Conservation (phyloP, 129 eudicot genomes). For the Flaveria sonorensis region DNA sequence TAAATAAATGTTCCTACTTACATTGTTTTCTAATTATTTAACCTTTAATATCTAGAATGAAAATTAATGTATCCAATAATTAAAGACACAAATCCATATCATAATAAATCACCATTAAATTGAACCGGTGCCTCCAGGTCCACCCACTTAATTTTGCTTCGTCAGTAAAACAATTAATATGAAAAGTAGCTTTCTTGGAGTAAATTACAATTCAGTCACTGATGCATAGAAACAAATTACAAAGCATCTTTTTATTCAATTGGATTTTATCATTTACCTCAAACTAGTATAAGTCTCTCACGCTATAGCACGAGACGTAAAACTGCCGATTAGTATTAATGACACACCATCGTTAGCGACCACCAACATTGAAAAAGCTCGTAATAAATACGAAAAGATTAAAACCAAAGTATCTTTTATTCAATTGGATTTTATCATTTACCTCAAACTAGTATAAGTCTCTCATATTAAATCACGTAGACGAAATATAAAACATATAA, state of each 20-base stretch:
- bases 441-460: too few relatives aligned
- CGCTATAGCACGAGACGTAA: too few relatives aligned
- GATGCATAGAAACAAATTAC: neutral
- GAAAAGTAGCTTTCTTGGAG: constrained; percentile 26
- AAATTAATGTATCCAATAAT: neutral
- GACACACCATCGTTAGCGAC: too few relatives aligned
- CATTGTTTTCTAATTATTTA: neutral
- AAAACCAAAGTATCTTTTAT: too few relatives aligned
- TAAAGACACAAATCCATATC: neutral
- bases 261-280: too few relatives aligned
- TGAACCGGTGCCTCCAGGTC: neutral
- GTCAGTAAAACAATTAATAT: constrained; percentile 12
- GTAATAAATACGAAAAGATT: too few relatives aligned
- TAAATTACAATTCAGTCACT: neutral
- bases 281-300: too few relatives aligned
- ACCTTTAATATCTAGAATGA: neutral
- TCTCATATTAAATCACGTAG: too few relatives aligned
- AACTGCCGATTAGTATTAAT: too few relatives aligned
- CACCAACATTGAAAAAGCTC: too few relatives aligned
- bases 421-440: too few relatives aligned
- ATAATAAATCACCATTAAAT: neutral
- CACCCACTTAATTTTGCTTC: constrained; percentile 48
- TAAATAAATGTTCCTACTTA: neutral
- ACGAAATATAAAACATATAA: too few relatives aligned
- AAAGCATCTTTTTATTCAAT: neutral